phyloP scores from a whole-genome alignment of 1,139 yeast species.

The Yamadazyma sp. region DNA sequence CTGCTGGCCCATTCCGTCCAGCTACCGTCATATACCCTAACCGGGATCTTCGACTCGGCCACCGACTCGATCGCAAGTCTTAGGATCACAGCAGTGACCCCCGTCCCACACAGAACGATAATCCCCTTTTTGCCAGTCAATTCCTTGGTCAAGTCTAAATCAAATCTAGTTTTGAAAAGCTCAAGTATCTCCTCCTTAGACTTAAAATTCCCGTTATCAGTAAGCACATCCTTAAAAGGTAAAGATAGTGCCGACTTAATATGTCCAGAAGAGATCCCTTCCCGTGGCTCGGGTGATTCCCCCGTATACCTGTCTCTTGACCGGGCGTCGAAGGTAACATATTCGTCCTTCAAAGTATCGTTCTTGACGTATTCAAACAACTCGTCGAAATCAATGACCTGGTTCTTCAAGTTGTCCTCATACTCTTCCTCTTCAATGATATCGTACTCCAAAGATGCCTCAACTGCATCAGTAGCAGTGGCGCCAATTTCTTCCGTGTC shows the following conservation, averaged over 20 bases:
- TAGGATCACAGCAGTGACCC: conserved; percentile 87
- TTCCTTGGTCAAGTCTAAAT: conserved; percentile 30
- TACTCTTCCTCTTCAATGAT: conserved; percentile 21
- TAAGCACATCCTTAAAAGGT: conserved; percentile 67
- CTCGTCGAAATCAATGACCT: conserved; percentile 66
- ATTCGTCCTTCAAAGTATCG: conserved; percentile 47
- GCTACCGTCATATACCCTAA: conserved; percentile 87
- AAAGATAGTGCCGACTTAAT: conserved; percentile 77
- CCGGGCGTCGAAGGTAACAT: conserved; percentile 77
- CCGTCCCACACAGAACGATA: conserved; percentile 91
- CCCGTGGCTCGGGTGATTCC: conserved; percentile 79
- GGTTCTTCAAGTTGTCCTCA: conserved; percentile 34
- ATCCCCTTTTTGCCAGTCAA: conserved; percentile 51
- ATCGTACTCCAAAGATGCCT: conserved; percentile 19
- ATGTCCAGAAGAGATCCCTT: conserved; percentile 87
- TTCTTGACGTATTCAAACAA: conserved; percentile 53
- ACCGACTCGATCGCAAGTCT: conserved; percentile 48
- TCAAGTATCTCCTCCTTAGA: conserved; percentile 43
- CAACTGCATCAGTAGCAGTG: conserved; percentile 19
- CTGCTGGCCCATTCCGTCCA: conserved; percentile 76
- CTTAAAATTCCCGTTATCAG: conserved; percentile 48
- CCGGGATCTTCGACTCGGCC: conserved; percentile 62
- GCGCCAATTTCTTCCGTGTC: conserved; percentile 22
- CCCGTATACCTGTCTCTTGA: conserved; percentile 76
- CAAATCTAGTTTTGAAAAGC: conserved; percentile 43